These are phyloP conservation scores for Oidium heveae DNA, from an alignment of 2,329 filamentous ascomycete genomes.

Conservation along the genomic window DNA sequence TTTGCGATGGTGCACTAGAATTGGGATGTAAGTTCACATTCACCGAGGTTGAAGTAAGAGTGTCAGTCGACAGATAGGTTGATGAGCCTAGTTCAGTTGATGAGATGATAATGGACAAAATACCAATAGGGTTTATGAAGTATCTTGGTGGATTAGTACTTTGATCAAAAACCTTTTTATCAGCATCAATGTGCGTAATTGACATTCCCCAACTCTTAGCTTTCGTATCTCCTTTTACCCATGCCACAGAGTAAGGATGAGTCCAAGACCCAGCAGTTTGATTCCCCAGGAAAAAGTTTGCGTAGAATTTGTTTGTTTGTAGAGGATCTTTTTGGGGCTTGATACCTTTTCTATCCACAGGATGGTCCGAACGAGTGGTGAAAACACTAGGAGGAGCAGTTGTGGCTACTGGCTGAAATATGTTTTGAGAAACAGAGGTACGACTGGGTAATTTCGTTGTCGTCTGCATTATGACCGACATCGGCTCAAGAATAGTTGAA, in stretches of 20 bases:
- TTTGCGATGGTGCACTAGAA: conserved; percentile 25
- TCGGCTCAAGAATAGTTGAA: conserved; percentile 2
- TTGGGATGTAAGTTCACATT: conserved; percentile 41
- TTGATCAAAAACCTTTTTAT: conserved; percentile 35
- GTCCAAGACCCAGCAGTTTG: conserved; percentile 48
- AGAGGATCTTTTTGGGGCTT: conserved; percentile 20
- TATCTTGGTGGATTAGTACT: conserved; percentile 35
- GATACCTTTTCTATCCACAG: conserved; percentile 28
- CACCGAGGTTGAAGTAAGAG: conserved; percentile 29
- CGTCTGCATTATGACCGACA: neutral
- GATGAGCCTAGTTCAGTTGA: conserved; percentile 42
- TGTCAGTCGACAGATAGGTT: conserved; percentile 30
- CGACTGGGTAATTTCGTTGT: neutral
- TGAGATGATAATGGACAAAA: conserved; percentile 59
- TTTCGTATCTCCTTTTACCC: conserved; percentile 36
- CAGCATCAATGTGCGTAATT: conserved; percentile 45
- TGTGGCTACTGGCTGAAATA: conserved; percentile 32
- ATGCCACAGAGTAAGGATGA: conserved; percentile 47
- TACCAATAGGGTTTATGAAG: conserved; percentile 59
- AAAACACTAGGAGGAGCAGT: conserved; percentile 25
- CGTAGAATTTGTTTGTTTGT: conserved; percentile 59
- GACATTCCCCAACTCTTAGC: conserved; percentile 52
- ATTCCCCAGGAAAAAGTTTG: conserved; percentile 53
- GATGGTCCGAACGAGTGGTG: conserved; percentile 26
- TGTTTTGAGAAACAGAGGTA: conserved; percentile 15